Conservation (phyloP, 495 filamentous ascomycete species). For the Podospora fimiseda region DNA sequence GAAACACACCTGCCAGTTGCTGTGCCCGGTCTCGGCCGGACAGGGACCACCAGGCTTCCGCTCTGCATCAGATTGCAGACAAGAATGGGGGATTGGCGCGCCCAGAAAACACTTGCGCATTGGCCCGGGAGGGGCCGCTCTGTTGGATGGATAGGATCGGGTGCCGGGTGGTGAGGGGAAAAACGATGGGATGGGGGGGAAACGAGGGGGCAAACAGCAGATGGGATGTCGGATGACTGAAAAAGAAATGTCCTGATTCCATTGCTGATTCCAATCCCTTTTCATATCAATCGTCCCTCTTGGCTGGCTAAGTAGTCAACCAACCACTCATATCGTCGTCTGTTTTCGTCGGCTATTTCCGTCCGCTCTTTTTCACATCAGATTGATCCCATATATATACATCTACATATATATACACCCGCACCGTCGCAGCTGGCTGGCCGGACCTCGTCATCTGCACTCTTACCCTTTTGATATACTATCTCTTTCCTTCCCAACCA, state of each 20-base stretch:
- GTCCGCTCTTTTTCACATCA: not conserved
- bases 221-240: slow-evolving; percentile 12
- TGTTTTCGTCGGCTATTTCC: not conserved
- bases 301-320: slow-evolving; percentile 1
- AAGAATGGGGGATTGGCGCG: not conserved
- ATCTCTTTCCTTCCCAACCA: no score
- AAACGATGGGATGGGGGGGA: not conserved
- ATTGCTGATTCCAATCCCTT: not conserved
- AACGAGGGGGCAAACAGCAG: not conserved
- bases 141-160: not conserved
- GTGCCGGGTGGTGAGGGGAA: no score
- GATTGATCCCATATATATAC: not conserved
- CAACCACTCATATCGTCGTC: not conserved
- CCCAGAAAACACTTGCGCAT: not conserved
- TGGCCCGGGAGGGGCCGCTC: slow-evolving; percentile 10
- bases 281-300: not conserved
- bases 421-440: not conserved
- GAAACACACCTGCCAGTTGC: not conserved
- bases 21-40: slow-evolving; percentile 14
- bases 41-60: slow-evolving; percentile 4
- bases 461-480: slow-evolving; percentile 1
- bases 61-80: not conserved
- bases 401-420: not conserved
- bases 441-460: not conserved
- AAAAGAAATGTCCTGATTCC: slow-evolving; percentile 13